Evolutionary conservation across 805 yeast genomes (phyloP), one percentile per base, ranked within the genome.

Genomic region (Kodamaea leandrae): DNA sequence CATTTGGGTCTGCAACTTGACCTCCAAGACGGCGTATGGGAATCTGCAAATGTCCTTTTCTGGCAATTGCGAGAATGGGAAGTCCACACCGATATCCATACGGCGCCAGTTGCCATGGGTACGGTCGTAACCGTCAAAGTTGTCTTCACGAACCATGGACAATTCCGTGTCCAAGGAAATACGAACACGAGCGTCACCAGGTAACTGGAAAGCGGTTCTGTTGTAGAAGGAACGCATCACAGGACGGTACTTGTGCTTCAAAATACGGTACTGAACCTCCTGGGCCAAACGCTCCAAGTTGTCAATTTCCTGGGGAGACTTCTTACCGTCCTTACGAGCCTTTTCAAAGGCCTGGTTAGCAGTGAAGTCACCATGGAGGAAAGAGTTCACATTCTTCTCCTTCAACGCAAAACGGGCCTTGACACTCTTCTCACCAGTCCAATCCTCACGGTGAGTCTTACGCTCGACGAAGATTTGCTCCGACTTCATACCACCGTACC

Each of bases 351-450:
- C 95, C 63, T 89, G 93, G 33, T 78, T 76, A 8, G 90, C 96
- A 16, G 97, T 86, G 60, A 77, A 89, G 37, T 78, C 79, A 51
- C 99, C 99, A 25, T 69, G 66, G 68, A 91, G 62, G 61, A 88
- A 93, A 37, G 80, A 79, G 59, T 93, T 93, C 37, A 91, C 89
- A 57, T 88, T 77, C 61, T 84, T 87, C 62, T 93, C 99, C 63
- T 90, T 93, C 51, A 93, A 68, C 15, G 91, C 82, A 66, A 93
- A 93, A 62, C 99, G 78, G 4, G 98, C 98, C 67, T 93, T 93
- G 50, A 93, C 99, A n/a, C 96, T 87, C 66, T 91, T 91, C 64
- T 93, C 99, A 53, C 99, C 99, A 2, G 99, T 93, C 99, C 99
- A 91, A 71, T 93, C 99, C 65, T 93, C 99, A 64, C 99, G 79